Evolutionary conservation across 75 land plant genomes (phyloP).

Genomic region (Selaginella tamariscina): DNA sequence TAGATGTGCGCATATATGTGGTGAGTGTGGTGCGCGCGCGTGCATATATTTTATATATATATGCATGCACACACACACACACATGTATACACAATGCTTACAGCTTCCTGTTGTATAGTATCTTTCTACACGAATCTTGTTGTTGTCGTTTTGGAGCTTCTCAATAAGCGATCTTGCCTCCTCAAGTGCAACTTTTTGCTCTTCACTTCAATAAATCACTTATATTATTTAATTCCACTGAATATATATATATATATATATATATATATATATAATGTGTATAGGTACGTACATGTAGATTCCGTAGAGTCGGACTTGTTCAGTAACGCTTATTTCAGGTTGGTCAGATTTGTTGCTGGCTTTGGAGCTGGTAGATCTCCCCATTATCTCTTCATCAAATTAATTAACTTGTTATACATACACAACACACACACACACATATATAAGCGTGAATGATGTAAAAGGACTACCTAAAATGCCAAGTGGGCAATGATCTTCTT

Average conservation of each 20-base stretch:
- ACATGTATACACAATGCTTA: neutral
- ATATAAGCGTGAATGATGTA: too few relatives aligned
- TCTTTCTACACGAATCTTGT: neutral
- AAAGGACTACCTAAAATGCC: too few relatives aligned
- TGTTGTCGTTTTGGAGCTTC: neutral
- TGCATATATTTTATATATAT: neutral
- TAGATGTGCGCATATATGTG: neutral
- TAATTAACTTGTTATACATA: too few relatives aligned
- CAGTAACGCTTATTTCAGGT: neutral
- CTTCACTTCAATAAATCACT: slow-evolving; percentile 10
- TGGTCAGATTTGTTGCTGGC: neutral
- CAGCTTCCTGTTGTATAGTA: neutral
- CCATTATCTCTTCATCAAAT: neutral
- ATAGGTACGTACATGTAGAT: neutral
- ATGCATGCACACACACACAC: too few relatives aligned
- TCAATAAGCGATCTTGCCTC: slow-evolving; percentile 18
- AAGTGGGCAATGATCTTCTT: too few relatives aligned
- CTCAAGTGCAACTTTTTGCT: slow-evolving; percentile 20
- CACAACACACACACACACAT: too few relatives aligned
- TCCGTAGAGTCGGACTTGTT: neutral
- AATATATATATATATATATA: too few relatives aligned
- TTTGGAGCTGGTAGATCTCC: neutral
- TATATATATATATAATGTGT: too few relatives aligned
- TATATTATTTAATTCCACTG: too few relatives aligned
- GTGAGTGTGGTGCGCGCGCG: neutral